phyloP scores from a whole-genome alignment of 371 early-diverging fungal species.

The Basidiobolus meristosporus region DNA sequence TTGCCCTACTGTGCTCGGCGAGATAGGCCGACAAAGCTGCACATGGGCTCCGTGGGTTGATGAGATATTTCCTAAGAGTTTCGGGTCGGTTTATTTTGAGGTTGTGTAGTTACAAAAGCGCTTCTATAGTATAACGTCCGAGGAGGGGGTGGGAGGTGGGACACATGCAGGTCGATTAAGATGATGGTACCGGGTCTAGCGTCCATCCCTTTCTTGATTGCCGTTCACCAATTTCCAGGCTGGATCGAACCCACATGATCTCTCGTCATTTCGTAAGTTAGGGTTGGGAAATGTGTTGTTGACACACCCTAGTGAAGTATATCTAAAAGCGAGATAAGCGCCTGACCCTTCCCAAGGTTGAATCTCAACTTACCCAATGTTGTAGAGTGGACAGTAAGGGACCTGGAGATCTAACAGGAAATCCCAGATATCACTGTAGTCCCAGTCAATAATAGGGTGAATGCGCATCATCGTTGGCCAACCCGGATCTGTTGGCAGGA shows the following conservation, averaged over 20 bases:
- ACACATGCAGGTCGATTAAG: neutral
- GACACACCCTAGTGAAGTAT: constrained; percentile 85
- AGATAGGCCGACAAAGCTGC: too few relatives aligned
- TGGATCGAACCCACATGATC: constrained; percentile 33
- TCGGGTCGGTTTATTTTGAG: too few relatives aligned
- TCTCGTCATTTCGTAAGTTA: constrained; percentile 12
- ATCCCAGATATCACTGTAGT: constrained; percentile 71
- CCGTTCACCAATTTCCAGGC: constrained; percentile 51
- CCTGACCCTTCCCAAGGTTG: neutral
- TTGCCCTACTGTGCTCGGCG: too few relatives aligned
- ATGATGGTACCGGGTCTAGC: constrained; percentile 10
- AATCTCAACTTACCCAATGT: constrained; percentile 42
- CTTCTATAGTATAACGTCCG: too few relatives aligned
- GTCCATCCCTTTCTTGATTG: constrained; percentile 51
- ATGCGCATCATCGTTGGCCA: constrained; percentile 90
- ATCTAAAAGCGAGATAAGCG: constrained; percentile 19
- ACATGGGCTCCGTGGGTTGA: too few relatives aligned
- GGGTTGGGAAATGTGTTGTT: constrained; percentile 80
- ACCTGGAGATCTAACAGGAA: constrained; percentile 44
- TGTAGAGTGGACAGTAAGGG: constrained; percentile 81
- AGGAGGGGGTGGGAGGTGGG: too few relatives aligned
- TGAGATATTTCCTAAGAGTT: too few relatives aligned
- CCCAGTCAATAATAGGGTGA: constrained; percentile 85
- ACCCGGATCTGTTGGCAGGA: constrained; percentile 63
- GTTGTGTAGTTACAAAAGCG: too few relatives aligned